These are phyloP conservation scores for Arachis stenosperma DNA, from an alignment of 306 rosid genomes.

Conservation along the genomic window DNA sequence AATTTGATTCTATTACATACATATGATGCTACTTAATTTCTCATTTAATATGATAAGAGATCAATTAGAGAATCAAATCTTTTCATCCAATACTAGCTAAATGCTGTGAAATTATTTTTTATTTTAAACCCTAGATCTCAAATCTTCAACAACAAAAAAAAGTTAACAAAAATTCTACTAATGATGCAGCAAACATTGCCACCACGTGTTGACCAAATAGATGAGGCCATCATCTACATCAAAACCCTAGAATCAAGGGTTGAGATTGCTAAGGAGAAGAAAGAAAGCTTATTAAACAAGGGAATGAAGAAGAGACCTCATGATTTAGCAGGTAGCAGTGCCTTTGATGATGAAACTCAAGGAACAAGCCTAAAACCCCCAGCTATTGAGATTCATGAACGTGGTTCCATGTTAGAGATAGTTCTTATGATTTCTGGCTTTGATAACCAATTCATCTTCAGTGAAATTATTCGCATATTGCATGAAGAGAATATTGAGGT, in stretches of 20 bases:
- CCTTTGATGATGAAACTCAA: slow-evolving; percentile 1
- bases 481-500: slow-evolving; percentile 57
- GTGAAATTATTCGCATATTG: slow-evolving; percentile 59
- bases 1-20: too few species aligned
- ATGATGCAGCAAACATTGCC: slow-evolving; percentile 45
- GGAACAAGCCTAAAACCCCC: slow-evolving; percentile 41
- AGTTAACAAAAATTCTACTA: too few species aligned
- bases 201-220: slow-evolving; percentile 58
- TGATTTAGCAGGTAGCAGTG: neutral
- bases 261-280: slow-evolving; percentile 48
- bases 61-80: too few species aligned
- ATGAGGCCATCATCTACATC: slow-evolving; percentile 59
- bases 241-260: slow-evolving; percentile 54
- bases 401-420: slow-evolving; percentile 53
- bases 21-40: too few species aligned
- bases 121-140: too few species aligned
- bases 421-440: slow-evolving; percentile 49
- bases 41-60: too few species aligned
- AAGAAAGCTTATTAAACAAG: slow-evolving; percentile 37
- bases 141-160: too few species aligned
- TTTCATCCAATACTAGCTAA: too few species aligned
- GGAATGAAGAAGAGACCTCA: slow-evolving; percentile 46
- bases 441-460: slow-evolving; percentile 53
- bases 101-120: too few species aligned
- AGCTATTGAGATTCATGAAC: slow-evolving; percentile 57